These are phyloP conservation scores for Friedmanniomyces simplex DNA, from an alignment of 495 filamentous ascomycete genomes.

Conservation along the genomic window DNA sequence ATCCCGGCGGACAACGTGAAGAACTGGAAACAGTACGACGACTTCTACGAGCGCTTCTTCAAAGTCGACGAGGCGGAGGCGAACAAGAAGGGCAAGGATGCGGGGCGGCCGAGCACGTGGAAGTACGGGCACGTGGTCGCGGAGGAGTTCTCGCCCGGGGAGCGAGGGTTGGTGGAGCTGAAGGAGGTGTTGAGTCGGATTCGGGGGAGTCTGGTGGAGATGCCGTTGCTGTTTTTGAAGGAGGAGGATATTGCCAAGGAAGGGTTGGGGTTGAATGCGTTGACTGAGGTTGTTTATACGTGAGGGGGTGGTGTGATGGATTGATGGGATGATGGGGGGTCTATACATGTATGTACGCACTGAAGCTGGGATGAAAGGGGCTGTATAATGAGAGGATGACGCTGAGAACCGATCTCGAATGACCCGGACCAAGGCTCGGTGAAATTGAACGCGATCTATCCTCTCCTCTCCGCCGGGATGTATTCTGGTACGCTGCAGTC, in stretches of 20 bases:
- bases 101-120: slow-evolving; percentile 31
- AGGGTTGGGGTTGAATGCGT: slow-evolving; percentile 64
- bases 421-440: too few species aligned
- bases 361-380: too few species aligned
- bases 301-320: slow-evolving; percentile 25
- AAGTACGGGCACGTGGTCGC: slow-evolving; percentile 79
- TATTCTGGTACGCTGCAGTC: too few species aligned
- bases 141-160: slow-evolving; percentile 60
- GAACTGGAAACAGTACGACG: slow-evolving; percentile 78
- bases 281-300: slow-evolving; percentile 80
- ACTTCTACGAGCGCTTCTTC: slow-evolving; percentile 70
- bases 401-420: too few species aligned
- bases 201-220: slow-evolving; percentile 76
- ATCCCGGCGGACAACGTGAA: slow-evolving; percentile 73
- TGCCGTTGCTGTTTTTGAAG: slow-evolving; percentile 82
- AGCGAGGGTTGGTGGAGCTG: slow-evolving; percentile 55
- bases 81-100: slow-evolving; percentile 25
- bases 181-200: slow-evolving; percentile 71
- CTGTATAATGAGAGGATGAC: too few species aligned
- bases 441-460: too few species aligned
- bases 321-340: too few species aligned
- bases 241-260: slow-evolving; percentile 82
- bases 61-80: slow-evolving; percentile 31
- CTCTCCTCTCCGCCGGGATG: too few species aligned
- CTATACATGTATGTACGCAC: too few species aligned